Evolutionary conservation across 495 filamentous ascomycete genomes (phyloP).

Genomic region (Penicillium paxilli): DNA sequence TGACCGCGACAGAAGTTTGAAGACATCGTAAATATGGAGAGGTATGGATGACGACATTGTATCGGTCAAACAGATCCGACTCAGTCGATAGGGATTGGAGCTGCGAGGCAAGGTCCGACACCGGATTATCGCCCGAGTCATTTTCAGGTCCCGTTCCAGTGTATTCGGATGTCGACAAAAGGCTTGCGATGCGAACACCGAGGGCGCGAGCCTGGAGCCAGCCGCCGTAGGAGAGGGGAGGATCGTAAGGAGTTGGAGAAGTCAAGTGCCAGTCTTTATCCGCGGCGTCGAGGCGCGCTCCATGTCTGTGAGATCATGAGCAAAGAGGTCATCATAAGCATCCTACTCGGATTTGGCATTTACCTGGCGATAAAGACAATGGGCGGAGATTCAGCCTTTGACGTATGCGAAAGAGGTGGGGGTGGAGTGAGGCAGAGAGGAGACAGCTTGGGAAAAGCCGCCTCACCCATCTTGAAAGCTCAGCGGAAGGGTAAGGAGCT

Average conservation of each 20-base stretch:
- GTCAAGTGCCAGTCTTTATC: conserved; percentile 94
- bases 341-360: conserved; percentile 16
- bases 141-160: conserved; percentile 19
- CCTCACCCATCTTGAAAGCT: not conserved
- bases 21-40: conserved; percentile 92
- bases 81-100: conserved; percentile 18
- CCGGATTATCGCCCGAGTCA: conserved; percentile 11
- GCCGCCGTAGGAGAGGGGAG: conserved; percentile 91
- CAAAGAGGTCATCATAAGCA: not conserved
- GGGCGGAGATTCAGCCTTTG: conserved; percentile 60
- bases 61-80: conserved; percentile 53
- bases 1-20: conserved; percentile 88
- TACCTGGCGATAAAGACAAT: conserved; percentile 83
- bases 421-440: not conserved
- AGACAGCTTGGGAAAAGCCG: not conserved
- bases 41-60: conserved; percentile 82
- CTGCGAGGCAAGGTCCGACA: conserved; percentile 16
- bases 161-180: conserved; percentile 54
- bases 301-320: conserved; percentile 60
- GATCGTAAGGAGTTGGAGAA: conserved; percentile 94
- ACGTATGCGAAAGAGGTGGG: conserved; percentile 3
- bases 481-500: not conserved
- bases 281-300: conserved; percentile 86
- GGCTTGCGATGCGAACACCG: conserved; percentile 73
- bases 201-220: conserved; percentile 83